Evolutionary conservation across 2,329 filamentous ascomycete genomes (phyloP), one percentile per base, ranked within the genome.

Genomic region (Ophiognomonia clavigignenti-juglandacearum): DNA sequence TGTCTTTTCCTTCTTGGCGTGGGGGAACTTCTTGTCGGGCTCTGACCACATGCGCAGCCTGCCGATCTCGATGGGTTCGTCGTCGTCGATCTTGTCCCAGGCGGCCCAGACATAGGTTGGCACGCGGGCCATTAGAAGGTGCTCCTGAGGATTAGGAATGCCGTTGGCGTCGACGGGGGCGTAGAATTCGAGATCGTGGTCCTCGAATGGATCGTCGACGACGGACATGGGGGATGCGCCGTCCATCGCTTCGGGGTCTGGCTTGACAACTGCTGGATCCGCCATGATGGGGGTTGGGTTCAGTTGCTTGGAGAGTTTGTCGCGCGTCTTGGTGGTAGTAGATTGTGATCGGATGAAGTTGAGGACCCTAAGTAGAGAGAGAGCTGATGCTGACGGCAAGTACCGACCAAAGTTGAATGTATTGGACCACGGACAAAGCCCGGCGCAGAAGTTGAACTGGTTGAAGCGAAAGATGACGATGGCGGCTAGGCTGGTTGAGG

Each of bases 21-120:
- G 37, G 10, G 29, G 29, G 31, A 39, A 41, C 47, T 47, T 52
- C 40, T 50, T 51, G n/a, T 75, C 77, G 36, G 61, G 61, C 53
- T 77, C 74, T 47, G 64, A 69, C 75, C 77, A 82, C 52, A 74
- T 76, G 45, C 79, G 73, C 59, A 95, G 73, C 24, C 82, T 92
- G 37, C 89, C 89, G 54, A 95, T 80, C 62, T 86, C 78, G 53
- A 95, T 86, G 67, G 91, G 86, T 47, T 85, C 84, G 56, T 95
- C 85, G 53, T 92, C 86, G 57, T 88, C 84, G 13, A 95, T 68
- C 55, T 83, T 75, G 48, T 72, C 68, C 87, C 90, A 95, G 37
- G 83, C 78, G 56, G 92, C 80, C 82, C 88, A 93, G 48, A 95
- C 74, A 61, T 86, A 85, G 54, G 82, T 82, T 18, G 90, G 89